Base-by-base conservation (phyloP, 208 protist species). In the Leishmania arabica region DNA sequence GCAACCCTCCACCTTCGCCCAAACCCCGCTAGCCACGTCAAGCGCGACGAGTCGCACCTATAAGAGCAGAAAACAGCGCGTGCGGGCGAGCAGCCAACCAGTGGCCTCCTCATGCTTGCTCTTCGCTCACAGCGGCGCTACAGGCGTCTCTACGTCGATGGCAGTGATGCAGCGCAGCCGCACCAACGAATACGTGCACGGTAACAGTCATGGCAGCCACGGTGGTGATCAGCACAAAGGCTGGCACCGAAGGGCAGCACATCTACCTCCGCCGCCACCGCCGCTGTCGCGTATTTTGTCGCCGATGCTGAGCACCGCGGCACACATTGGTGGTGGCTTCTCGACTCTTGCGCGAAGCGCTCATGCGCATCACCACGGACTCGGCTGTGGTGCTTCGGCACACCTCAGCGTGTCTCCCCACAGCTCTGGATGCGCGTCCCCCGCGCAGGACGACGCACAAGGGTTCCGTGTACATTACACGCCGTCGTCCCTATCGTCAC, bases 211-310 rank as follows among this genome's bases (percentile, higher is more conserved):
- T 21, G 31, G 40, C 37, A 66, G 54, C 53, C 4, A 53, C 31
- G 27, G 56, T 13, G 8, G 70, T 7, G 54, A 49, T 21, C 11
- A 31, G 60, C 60, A 37, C 53, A 2, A n/a, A 34, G 24, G 51
- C 45, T 49, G 9, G 17, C 15, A 42, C 4, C 34, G 65, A 70
- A 70, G 5, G 37, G 31, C 31, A 13, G n/a, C 47, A 27, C 70
- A 21, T 37, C 47, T 69, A 9, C 75, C 54, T 2, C 80, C 80
- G n/a, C 74, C 74, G 1, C 80, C 74, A 21, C 83, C 73, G 5
- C 83, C 73, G 31, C 51, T 68, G 27, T 83, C 78, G 9, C 75
- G 69, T 51, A 84, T 72, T 40, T 76, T 71, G 45, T 77, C 75
- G 9, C 68, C 81, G 13, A 76, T 80, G 31, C 34, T 65, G 47